Percentiles rank a stretch among this genome's conserved stretches.
phyloP scores from a whole-genome alignment of 1,284 basidiomycete genomes.

The Puccinia horiana region DNA sequence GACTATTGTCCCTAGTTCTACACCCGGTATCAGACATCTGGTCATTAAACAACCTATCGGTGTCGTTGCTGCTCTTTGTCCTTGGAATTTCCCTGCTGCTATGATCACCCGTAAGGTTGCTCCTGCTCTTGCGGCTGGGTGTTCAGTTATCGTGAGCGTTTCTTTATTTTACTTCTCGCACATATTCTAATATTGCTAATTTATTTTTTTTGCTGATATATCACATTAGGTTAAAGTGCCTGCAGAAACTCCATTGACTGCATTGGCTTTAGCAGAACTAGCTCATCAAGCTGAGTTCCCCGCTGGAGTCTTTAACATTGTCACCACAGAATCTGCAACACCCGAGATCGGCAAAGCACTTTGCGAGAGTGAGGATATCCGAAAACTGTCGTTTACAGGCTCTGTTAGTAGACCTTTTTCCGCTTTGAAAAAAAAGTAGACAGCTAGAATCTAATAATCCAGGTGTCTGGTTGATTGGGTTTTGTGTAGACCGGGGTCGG shows the following conservation, averaged over 20 bases:
- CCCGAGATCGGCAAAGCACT: slow-evolving; percentile 72
- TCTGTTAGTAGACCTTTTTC: slow-evolving; percentile 1
- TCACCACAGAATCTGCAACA: slow-evolving; percentile 81
- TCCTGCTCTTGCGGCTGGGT: slow-evolving; percentile 86
- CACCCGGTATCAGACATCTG: slow-evolving; percentile 74
- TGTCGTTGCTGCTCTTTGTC: slow-evolving; percentile 56
- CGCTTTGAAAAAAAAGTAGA: not conserved
- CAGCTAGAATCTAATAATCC: not conserved
- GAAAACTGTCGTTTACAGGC: slow-evolving; percentile 90
- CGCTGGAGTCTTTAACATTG: slow-evolving; percentile 89
- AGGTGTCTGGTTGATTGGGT: slow-evolving; percentile 28
- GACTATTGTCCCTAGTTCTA: slow-evolving; percentile 80
- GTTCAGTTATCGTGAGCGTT: slow-evolving; percentile 71
- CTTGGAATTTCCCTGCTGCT: slow-evolving; percentile 83
- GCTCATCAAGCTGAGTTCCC: slow-evolving; percentile 85
- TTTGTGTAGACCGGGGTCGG: slow-evolving; percentile 77
- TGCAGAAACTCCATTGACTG: slow-evolving; percentile 91
- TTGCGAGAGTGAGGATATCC: slow-evolving; percentile 64
- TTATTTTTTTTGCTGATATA: not conserved
- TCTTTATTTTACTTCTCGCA: not conserved
- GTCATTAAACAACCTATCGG: slow-evolving; percentile 94
- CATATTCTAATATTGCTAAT: not conserved
- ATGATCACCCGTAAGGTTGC: slow-evolving; percentile 89
- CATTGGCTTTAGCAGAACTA: slow-evolving; percentile 82
- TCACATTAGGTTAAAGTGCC: slow-evolving; percentile 75